Base-by-base conservation (phyloP, 208 protist genomes). In the Crithidia sp. region DNA sequence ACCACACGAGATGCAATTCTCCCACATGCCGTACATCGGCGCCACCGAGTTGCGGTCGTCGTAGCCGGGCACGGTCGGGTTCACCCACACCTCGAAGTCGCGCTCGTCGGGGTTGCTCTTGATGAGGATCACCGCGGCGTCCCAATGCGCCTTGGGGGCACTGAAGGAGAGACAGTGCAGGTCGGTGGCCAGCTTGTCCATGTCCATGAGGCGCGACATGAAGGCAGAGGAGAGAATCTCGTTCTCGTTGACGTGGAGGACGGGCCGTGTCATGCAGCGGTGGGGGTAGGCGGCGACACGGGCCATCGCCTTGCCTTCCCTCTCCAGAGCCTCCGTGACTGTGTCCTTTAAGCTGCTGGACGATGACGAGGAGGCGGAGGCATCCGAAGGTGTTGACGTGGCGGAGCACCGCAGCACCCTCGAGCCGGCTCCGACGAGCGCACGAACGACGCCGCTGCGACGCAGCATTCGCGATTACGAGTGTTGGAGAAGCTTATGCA, bases 1-100 rank as follows among this genome's bases (percentile, higher is more conserved):
- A 0, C 89, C 90, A 47, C 90, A 95, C 13, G 86, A 93, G 44
- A 96, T 89, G 73, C 91, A 95, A 77, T 95, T 97, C 74, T 97
- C 90, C 93, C 93, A 97, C 93, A 96, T 97, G 52, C 93, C 93
- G 62, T 94, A 95, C 92, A 96, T 95, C 8, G 92, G 85, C 13
- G 92, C 92, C 17, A 94, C 77, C 12, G 89, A 85, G 40, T 81
- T 58, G 16, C 77, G 82, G 64, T 93, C 88, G 56, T 95, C 83
- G 69, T 95, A 94, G 41, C 85, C 87, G 3, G 90, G 86, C 9
- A 96, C 84, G 12, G 70, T 74, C 0, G 92, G 92, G 68, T 95
- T 96, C 37, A 95, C 90, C 89, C 90, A 96, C 71, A 95, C 88
- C 59, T 96, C 92, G 69, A 93, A 96, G 5, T 90, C 75, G 56